Percentiles rank a stretch among this genome's conserved stretches.
phyloP scores from a whole-genome alignment of 2,329 filamentous ascomycete genomes.

The Ramichloridium luteum region DNA sequence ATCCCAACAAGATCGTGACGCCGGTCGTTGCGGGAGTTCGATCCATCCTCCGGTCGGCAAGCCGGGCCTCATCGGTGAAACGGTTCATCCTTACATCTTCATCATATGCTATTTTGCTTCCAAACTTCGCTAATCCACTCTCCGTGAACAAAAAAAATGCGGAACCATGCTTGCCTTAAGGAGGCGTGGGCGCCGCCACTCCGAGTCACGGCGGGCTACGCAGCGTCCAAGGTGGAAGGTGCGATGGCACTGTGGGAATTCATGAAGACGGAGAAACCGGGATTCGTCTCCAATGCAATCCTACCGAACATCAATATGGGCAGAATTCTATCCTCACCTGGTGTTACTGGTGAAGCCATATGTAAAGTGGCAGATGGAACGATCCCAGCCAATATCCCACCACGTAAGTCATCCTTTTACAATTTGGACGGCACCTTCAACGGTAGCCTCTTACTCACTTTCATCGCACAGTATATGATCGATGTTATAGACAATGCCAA shows the following conservation, averaged over 20 bases:
- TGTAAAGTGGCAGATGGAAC: too few relatives aligned
- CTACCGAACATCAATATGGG: slow-evolving; percentile 20
- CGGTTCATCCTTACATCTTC: slow-evolving; percentile 35
- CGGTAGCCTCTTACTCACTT: slow-evolving; percentile 13
- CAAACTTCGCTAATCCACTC: slow-evolving; percentile 26
- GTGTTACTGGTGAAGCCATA: slow-evolving; percentile 10
- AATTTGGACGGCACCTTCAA: too few relatives aligned
- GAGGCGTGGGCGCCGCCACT: slow-evolving; percentile 24
- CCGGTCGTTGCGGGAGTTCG: slow-evolving; percentile 22
- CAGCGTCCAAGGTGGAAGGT: slow-evolving; percentile 35
- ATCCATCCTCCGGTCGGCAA: slow-evolving; percentile 29
- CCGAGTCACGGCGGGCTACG: slow-evolving; percentile 28
- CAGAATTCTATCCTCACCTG: slow-evolving; percentile 8
- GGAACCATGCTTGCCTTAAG: slow-evolving; percentile 20
- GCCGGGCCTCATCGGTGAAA: slow-evolving; percentile 30
- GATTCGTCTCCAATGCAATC: slow-evolving; percentile 33
- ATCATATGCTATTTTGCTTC: slow-evolving; percentile 26
- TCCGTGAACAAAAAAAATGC: slow-evolving; percentile 21
- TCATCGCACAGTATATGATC: slow-evolving; percentile 26
- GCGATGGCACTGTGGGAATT: slow-evolving; percentile 39
- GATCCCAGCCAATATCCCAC: too few relatives aligned
- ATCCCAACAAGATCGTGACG: slow-evolving; percentile 34
- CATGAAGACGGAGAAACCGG: slow-evolving; percentile 31
- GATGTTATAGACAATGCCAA: slow-evolving; percentile 39
- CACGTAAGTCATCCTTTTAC: slow-evolving; percentile 11